Evolutionary conservation across 2,329 filamentous ascomycete genomes (phyloP).

Genomic region (Colletotrichum sp.): DNA sequence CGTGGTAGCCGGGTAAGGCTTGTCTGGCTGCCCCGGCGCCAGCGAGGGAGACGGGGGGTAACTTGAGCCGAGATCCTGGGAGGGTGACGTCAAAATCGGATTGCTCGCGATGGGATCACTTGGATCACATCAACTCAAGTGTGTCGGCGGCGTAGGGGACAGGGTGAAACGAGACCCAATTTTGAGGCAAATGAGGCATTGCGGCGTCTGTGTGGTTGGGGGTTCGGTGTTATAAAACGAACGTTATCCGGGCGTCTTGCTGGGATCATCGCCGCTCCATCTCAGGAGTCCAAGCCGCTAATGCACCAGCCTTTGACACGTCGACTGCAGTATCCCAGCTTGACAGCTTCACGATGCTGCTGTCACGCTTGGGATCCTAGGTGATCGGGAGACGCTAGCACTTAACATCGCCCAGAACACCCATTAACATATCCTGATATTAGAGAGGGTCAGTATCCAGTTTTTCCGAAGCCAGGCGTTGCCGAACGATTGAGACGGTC

Average conservation of each 20-base stretch:
- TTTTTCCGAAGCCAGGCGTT: neutral
- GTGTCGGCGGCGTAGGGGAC: neutral
- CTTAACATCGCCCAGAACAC: neutral
- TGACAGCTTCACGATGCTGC: constrained; percentile 15
- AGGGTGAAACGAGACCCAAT: constrained; percentile 14
- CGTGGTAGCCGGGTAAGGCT: neutral
- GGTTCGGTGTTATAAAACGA: constrained; percentile 2
- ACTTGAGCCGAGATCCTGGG: constrained; percentile 11
- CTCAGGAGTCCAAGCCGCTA: constrained; percentile 2
- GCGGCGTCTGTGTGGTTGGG: constrained; percentile 18
- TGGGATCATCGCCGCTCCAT: constrained; percentile 7
- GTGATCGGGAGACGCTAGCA: neutral
- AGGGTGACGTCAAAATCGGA: constrained; percentile 12
- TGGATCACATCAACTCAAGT: neutral
- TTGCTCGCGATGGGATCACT: neutral
- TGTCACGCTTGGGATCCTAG: neutral
- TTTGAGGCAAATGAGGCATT: constrained; percentile 20
- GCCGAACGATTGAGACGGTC: neutral
- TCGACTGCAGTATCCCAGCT: constrained; percentile 11
- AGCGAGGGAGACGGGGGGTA: neutral
- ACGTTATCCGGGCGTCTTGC: neutral
- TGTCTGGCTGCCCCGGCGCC: neutral
- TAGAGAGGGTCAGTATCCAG: neutral
- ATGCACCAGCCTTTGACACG: constrained; percentile 14
- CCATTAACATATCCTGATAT: neutral